A percentile compares a stretch with the other conserved stretches of the same genome.
phyloP scores from a whole-genome alignment of 257 asterid species.

The Euphrasia confusa region DNA sequence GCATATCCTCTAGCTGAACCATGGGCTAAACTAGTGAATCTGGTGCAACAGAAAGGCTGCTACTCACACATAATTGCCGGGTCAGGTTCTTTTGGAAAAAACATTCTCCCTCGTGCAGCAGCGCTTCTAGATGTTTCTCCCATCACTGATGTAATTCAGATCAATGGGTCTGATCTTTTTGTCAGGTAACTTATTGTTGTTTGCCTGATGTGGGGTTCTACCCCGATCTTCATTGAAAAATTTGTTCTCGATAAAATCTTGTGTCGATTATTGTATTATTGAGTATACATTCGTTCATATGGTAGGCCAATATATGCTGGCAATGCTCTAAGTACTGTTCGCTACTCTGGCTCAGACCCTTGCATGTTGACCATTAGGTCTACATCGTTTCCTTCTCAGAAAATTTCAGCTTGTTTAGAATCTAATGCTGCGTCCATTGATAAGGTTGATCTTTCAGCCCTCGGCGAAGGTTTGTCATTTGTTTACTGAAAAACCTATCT shows the following conservation, averaged over 20 bases:
- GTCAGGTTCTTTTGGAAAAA: constrained; percentile 92
- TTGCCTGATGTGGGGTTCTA: constrained; percentile 6
- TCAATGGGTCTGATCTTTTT: constrained; percentile 60
- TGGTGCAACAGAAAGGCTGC: constrained; percentile 67
- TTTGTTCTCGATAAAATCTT: constrained; percentile 7
- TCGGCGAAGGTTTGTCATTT: constrained; percentile 62
- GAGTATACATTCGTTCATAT: constrained; percentile 26
- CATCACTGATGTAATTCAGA: constrained; percentile 71
- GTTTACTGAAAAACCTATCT: constrained; percentile 11
- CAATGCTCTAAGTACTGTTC: constrained; percentile 87
- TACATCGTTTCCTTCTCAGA: constrained; percentile 64
- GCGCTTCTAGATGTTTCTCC: constrained; percentile 96
- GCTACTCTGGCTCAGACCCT: constrained; percentile 75
- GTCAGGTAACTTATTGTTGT: constrained; percentile 53
- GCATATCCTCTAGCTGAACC: constrained; percentile 76
- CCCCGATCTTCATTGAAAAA: background rate
- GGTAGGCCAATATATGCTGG: constrained; percentile 97
- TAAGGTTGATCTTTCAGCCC: constrained; percentile 71
- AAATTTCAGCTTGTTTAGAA: constrained; percentile 34
- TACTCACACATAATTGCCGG: constrained; percentile 79
- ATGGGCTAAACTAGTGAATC: constrained; percentile 79
- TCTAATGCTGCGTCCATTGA: constrained; percentile 54
- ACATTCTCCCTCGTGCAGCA: constrained; percentile 92
- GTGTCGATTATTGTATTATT: constrained; percentile 22
- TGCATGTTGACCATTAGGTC: constrained; percentile 90